Percentiles rank a stretch among this genome's conserved stretches.
These are phyloP conservation scores for Amauroascus niger DNA, from an alignment of 2,329 filamentous ascomycete genomes.

Conservation along the genomic window DNA sequence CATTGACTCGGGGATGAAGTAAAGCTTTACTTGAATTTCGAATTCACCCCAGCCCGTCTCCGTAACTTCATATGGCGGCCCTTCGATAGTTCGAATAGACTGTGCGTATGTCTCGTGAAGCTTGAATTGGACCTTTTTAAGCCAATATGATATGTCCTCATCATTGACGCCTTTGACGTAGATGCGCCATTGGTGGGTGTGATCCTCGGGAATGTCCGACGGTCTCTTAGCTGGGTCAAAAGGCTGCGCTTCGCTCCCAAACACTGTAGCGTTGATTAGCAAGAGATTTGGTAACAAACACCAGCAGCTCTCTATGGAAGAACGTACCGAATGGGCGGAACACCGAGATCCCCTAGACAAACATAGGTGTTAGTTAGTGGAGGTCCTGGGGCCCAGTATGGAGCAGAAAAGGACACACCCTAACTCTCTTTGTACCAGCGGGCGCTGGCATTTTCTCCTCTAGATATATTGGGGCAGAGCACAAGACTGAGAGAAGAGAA, in stretches of 20 bases:
- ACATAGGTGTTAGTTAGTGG: constrained; percentile 19
- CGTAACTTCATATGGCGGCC: constrained; percentile 69
- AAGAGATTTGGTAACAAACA: not conserved
- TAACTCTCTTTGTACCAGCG: constrained; percentile 46
- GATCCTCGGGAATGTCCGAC: constrained; percentile 67
- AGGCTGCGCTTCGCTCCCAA: constrained; percentile 68
- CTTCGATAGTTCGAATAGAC: constrained; percentile 73
- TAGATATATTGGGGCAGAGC: not conserved
- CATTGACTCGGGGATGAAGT: constrained; percentile 75
- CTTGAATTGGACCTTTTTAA: constrained; percentile 96
- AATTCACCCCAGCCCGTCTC: constrained; percentile 99
- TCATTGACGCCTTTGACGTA: constrained; percentile 86
- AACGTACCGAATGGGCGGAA: constrained; percentile 39
- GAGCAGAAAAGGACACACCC: constrained; percentile 26
- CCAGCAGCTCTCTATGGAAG: not conserved
- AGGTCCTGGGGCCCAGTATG: not conserved
- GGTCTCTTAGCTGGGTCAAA: constrained; percentile 71
- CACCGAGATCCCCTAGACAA: constrained; percentile 36
- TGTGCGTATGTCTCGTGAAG: constrained; percentile 95
- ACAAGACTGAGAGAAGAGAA: not conserved
- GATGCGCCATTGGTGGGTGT: constrained; percentile 94
- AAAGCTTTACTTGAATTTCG: constrained; percentile 88
- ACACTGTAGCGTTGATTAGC: constrained; percentile 47
- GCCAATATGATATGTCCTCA: constrained; percentile 87
- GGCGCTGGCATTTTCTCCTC: constrained; percentile 42